Base-by-base conservation (phyloP, 371 early-diverging fungal species). In the Mortierella sp. region DNA sequence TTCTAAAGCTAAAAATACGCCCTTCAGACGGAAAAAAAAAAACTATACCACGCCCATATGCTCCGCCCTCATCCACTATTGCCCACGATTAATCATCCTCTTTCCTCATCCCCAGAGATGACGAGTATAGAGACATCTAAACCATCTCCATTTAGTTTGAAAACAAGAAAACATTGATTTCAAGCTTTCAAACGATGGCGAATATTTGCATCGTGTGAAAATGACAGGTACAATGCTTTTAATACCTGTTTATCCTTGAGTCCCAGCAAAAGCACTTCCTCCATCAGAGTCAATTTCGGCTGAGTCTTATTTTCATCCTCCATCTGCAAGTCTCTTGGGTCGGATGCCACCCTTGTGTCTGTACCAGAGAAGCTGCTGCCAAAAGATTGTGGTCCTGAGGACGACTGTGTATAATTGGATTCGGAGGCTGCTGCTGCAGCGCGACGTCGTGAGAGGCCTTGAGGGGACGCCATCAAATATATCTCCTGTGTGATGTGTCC, bases 241-340 rank as follows among this genome's bases (percentile, higher is more conserved):
- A n/a, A 62, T 81, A 92, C 96, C 87, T 95, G 94, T 66, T 90
- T 90, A 78, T 98, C 98, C 81, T 97, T 98, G 47, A 97, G 83
- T 9, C 98, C 98, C 53, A 98, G 78, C 59, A 98, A 83, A 56
- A 97, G 80, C 11, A 97, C 90, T 68, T 98, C 97, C 72, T 98
- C 98, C 91, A 98, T 89, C 21, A 98, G 79, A 4, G 97, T 97
- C 46, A 98, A 80, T 78, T 84, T 80, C 6, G 94, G 94, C 43
- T 83, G 84, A 28, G 83, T 81, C 70, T 88, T 90, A 48, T 84
- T 82, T 63, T 91, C 86, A 61, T 88, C 87, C 51, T 86, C 79
- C 78, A 76, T 76, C 54, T 76, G 78, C 54, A 61, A 21, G 52
- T 76, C 78, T 43, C 78, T 55, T 56, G 78, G 78, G 58, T 76